These are phyloP conservation scores for Fistulifera solaris DNA, from an alignment of 108 stramenopile genomes.

Conservation along the genomic window DNA sequence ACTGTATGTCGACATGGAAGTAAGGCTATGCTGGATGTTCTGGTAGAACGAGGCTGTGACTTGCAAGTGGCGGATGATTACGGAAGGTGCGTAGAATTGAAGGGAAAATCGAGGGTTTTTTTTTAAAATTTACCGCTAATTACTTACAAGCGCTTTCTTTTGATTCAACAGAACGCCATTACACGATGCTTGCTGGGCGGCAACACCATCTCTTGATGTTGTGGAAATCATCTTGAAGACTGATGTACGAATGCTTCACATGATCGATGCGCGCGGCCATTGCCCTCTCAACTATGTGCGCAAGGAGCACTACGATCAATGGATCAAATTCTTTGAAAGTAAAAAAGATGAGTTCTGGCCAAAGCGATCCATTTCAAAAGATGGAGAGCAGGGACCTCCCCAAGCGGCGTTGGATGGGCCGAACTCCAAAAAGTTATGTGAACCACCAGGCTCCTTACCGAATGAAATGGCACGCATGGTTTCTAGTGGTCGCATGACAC, in stretches of 20 bases:
- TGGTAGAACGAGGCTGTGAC: slow-evolving; percentile 25
- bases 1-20: slow-evolving; percentile 64
- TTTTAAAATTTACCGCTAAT: too few species aligned
- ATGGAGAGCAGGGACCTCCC: slow-evolving; percentile 4
- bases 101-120: too few species aligned
- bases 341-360: slow-evolving; percentile 45
- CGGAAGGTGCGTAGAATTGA: slow-evolving; percentile 14
- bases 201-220: slow-evolving; percentile 37
- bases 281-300: slow-evolving; percentile 53
- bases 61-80: slow-evolving; percentile 61
- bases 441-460: slow-evolving; percentile 17
- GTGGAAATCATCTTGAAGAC: slow-evolving; percentile 35
- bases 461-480: slow-evolving; percentile 30
- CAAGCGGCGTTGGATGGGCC: background rate
- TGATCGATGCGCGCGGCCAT: slow-evolving; percentile 43
- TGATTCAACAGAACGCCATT: slow-evolving; percentile 40
- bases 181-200: slow-evolving; percentile 82
- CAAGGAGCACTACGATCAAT: slow-evolving; percentile 44
- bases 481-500: slow-evolving; percentile 20
- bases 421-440: slow-evolving; percentile 4
- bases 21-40: slow-evolving; percentile 18
- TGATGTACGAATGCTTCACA: slow-evolving; percentile 38
- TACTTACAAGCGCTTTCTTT: too few species aligned
- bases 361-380: slow-evolving; percentile 2
- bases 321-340: slow-evolving; percentile 41